A percentile compares a stretch with the other conserved stretches of the same genome.
Conservation (phyloP, 2,329 filamentous ascomycete species). For the Hypoxylon sp. region DNA sequence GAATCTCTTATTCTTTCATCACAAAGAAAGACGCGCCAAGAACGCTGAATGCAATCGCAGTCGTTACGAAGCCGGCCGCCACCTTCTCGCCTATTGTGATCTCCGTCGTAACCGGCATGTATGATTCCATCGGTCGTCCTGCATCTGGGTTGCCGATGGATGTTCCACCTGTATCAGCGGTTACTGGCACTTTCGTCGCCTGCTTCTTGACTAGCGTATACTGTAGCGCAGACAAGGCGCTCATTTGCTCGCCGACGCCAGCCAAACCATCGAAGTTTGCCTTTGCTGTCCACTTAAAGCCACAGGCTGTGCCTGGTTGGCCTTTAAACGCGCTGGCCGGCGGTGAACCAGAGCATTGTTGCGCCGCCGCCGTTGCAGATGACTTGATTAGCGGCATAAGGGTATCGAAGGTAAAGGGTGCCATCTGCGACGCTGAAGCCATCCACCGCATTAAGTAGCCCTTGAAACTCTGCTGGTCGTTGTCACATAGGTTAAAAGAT, state of each 20-base stretch:
- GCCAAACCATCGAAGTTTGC: conserved; percentile 70
- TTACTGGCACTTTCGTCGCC: conserved; percentile 60
- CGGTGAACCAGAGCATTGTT: conserved; percentile 64
- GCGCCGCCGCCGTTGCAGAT: conserved; percentile 68
- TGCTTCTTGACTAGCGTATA: conserved; percentile 68
- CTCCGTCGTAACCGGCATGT: conserved; percentile 52
- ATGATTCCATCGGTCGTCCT: conserved; percentile 54
- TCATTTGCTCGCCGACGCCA: conserved; percentile 80
- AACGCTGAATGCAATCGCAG: conserved; percentile 64
- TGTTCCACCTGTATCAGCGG: conserved; percentile 71
- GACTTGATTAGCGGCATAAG: conserved; percentile 67
- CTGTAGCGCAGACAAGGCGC: conserved; percentile 74
- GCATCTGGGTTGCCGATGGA: conserved; percentile 67
- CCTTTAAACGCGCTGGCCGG: conserved; percentile 64
- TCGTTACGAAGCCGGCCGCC: conserved; percentile 70
- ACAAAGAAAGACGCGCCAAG: conserved; percentile 67
- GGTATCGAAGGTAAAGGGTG: conserved; percentile 65
- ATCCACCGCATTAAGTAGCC: conserved; percentile 80
- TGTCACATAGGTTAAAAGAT: conserved; percentile 71
- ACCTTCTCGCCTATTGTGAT: conserved; percentile 68
- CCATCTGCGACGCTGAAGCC: conserved; percentile 68
- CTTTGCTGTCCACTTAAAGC: conserved; percentile 73
- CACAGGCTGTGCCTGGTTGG: conserved; percentile 72
- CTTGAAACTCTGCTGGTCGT: conserved; percentile 82
- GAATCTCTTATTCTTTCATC: conserved; percentile 54